phyloP scores from a whole-genome alignment of 768 basidiomycete genomes.

The Pisolithus sp. region DNA sequence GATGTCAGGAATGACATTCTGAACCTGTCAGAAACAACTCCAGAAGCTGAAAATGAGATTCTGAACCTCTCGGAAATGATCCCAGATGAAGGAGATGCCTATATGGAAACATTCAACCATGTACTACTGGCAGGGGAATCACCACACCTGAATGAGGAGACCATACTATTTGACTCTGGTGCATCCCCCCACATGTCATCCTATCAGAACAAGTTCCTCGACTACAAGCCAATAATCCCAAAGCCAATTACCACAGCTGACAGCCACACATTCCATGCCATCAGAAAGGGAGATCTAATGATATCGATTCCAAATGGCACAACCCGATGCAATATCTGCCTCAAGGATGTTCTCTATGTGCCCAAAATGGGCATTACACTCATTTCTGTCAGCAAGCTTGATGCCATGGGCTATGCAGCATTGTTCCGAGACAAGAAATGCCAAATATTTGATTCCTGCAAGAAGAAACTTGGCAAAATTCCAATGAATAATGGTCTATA shows the following conservation, averaged over 20 bases:
- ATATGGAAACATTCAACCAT: background rate
- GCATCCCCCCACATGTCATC: background rate
- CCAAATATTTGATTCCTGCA: background rate
- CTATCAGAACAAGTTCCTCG: background rate
- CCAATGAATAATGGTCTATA: background rate
- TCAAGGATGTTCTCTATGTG: slow-evolving; percentile 8
- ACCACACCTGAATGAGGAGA: background rate
- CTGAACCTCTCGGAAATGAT: background rate
- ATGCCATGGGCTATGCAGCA: background rate
- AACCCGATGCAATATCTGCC: background rate
- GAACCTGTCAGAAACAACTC: too few relatives aligned
- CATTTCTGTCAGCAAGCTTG: slow-evolving; percentile 11
- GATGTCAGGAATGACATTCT: too few relatives aligned
- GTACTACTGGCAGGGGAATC: background rate
- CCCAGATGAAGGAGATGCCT: background rate
- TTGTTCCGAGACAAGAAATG: slow-evolving; percentile 1
- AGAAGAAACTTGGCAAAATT: background rate
- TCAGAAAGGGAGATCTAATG: slow-evolving; percentile 16
- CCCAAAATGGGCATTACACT: slow-evolving; percentile 15
- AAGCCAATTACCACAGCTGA: slow-evolving; percentile 17
- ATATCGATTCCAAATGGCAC: slow-evolving; percentile 16
- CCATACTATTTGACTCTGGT: background rate
- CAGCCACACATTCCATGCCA: slow-evolving; percentile 1
- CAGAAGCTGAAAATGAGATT: background rate
- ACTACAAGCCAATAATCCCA: slow-evolving; percentile 9